These are phyloP conservation scores for Prinsepia uniflora DNA, from an alignment of 306 rosid species.

Conservation along the genomic window DNA sequence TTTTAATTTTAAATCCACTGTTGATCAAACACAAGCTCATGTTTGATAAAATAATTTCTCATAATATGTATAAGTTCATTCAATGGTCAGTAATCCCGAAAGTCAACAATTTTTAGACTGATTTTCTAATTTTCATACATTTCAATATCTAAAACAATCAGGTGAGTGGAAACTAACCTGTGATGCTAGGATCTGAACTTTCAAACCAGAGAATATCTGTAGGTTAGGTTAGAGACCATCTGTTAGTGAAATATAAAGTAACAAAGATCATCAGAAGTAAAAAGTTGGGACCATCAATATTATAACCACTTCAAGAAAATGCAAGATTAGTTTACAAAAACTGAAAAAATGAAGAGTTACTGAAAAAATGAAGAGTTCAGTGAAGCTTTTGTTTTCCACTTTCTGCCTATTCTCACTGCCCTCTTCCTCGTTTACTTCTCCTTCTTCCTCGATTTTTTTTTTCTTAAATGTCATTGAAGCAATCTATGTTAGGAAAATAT, in stretches of 20 bases:
- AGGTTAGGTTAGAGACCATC: conserved; percentile 13
- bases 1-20: not conserved
- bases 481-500: too few species aligned
- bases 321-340: not conserved
- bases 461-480: too few species aligned
- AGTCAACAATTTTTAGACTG: too few species aligned
- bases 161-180: conserved; percentile 38
- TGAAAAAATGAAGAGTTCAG: too few species aligned
- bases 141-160: not conserved
- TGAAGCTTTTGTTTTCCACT: too few species aligned
- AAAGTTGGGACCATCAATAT: not conserved
- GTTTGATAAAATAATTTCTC: not conserved
- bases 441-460: too few species aligned
- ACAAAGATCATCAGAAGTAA: conserved; percentile 1
- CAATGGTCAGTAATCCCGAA: too few species aligned
- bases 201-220: conserved; percentile 59
- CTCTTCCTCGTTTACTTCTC: too few species aligned
- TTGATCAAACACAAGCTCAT: not conserved
- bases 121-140: too few species aligned
- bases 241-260: not conserved
- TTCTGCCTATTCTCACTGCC: too few species aligned
- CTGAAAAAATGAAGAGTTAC: too few species aligned
- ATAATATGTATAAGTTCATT: too few species aligned
- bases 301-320: not conserved
- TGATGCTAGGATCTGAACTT: conserved; percentile 47